Base-by-base conservation (phyloP, 805 yeast species). In the Ogataea ramenticola region DNA sequence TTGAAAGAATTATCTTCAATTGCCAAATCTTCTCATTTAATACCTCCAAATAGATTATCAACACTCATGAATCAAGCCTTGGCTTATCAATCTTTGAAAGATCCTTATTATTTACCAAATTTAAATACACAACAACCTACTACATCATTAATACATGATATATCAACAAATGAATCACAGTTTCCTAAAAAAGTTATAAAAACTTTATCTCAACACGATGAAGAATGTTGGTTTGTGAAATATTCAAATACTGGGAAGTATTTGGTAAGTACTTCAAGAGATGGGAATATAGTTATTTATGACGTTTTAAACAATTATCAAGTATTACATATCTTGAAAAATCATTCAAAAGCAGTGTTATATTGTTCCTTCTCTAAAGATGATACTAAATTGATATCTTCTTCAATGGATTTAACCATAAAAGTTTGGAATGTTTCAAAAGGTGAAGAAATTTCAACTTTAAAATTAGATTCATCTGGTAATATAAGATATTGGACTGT, bases 141-240 rank as follows among this genome's bases (percentile, higher is more conserved):
- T 41, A 10, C 8, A 6, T 19, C 39, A 5, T 16, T 40, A 16
- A 26, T 17, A 12, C 17, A 11, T 12, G 33, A 40, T 34, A 34
- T 26, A 20, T n/a, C 21, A 6, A n/a, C 41, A 20, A 4, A 30
- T 12, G 43, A 27, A 31, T 11, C 36, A 5, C 53, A 59, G 35
- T 74, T 77, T 47, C 87, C 88, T 1, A 68, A 68, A 19, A 65
- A 64, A 3, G 60, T 75, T 3, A 55, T 74, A 12, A 68, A 70
- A 44, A 69, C 73, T 0, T 61, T 85, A 7, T 50, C 62, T 1
- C 67, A 70, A 37, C 93, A 86, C 54, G 60, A 65, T 1, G 79
- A 82, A 55, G 96, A 90, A 59, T 91, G 87, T 12, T 90, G 97
- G 97, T 83, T 71, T 56, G 71, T 84, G 14, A 75, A 76, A 45